Conservation (phyloP, 2,329 filamentous ascomycete genomes). For the Talaromyces amestolkiae region DNA sequence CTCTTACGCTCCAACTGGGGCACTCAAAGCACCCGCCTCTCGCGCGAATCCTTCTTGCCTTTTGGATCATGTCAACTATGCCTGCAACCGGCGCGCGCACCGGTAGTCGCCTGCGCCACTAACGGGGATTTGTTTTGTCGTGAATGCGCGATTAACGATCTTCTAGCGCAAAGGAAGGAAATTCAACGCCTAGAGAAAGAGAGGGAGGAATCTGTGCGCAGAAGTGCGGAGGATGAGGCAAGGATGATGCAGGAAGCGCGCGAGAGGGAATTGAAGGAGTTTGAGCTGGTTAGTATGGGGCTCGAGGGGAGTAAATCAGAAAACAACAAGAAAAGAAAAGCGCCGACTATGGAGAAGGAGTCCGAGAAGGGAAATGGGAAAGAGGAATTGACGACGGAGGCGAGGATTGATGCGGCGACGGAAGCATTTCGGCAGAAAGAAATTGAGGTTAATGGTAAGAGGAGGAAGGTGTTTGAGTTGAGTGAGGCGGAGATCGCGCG, state of each 20-base stretch:
- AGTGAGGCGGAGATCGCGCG: slow-evolving; percentile 72
- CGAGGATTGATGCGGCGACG: slow-evolving; percentile 24
- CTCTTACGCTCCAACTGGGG: slow-evolving; percentile 81
- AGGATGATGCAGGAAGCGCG: slow-evolving; percentile 67
- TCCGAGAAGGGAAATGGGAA: slow-evolving; percentile 7
- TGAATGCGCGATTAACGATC: slow-evolving; percentile 86
- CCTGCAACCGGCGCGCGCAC: slow-evolving; percentile 73
- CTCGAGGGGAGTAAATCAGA: slow-evolving; percentile 34
- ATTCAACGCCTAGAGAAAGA: slow-evolving; percentile 75
- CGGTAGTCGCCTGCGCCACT: slow-evolving; percentile 75
- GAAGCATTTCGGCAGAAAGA: slow-evolving; percentile 35
- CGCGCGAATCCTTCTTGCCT: slow-evolving; percentile 85
- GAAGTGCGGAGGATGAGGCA: slow-evolving; percentile 59
- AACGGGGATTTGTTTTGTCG: slow-evolving; percentile 91
- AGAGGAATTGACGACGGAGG: slow-evolving; percentile 21
- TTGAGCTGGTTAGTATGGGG: slow-evolving; percentile 80
- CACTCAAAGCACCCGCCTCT: slow-evolving; percentile 76
- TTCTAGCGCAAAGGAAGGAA: slow-evolving; percentile 88
- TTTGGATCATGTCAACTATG: slow-evolving; percentile 89
- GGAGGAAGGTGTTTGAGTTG: slow-evolving; percentile 77
- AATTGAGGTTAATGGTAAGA: slow-evolving; percentile 47
- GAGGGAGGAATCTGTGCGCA: slow-evolving; percentile 59
- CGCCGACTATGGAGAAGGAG: slow-evolving; percentile 29
- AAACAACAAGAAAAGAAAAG: slow-evolving; percentile 25
- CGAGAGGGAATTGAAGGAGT: slow-evolving; percentile 70